Evolutionary conservation across 2,329 filamentous ascomycete genomes (phyloP).

Genomic region (Paradendryphiella salina): DNA sequence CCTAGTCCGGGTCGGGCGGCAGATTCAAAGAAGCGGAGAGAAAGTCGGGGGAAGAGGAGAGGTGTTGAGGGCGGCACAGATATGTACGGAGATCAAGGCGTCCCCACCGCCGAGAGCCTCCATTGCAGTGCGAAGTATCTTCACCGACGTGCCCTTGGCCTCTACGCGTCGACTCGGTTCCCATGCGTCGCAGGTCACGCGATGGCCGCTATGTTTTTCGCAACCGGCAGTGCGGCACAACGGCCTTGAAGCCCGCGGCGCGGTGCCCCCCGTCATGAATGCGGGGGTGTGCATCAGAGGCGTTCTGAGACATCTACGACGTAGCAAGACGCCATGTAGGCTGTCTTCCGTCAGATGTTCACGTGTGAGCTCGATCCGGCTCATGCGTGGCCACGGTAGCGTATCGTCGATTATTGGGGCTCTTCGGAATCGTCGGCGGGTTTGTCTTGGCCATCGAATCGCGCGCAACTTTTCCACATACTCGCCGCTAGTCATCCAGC

Average conservation of each 20-base stretch:
- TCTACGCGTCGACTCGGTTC: slow-evolving; percentile 3
- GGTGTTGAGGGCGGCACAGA: slow-evolving; percentile 17
- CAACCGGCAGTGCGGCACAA: slow-evolving; percentile 10
- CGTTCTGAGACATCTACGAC: neutral
- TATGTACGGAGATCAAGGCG: slow-evolving; percentile 6
- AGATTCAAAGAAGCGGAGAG: slow-evolving; percentile 12
- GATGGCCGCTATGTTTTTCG: neutral
- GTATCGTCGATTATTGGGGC: slow-evolving; percentile 1
- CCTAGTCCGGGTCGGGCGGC: slow-evolving; percentile 13
- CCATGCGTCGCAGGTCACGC: neutral
- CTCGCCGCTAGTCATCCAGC: slow-evolving; percentile 19
- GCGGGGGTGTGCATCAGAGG: slow-evolving; percentile 4
- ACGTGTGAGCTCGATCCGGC: slow-evolving; percentile 5
- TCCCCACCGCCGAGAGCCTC: slow-evolving; percentile 16
- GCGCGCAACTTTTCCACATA: slow-evolving; percentile 25
- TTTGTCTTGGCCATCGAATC: slow-evolving; percentile 24
- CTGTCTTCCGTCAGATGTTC: slow-evolving; percentile 2
- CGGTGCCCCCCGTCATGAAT: slow-evolving; percentile 2
- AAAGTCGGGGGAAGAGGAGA: slow-evolving; percentile 6
- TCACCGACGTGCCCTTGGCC: slow-evolving; percentile 11
- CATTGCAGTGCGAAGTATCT: slow-evolving; percentile 7
- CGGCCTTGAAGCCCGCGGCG: slow-evolving; percentile 1
- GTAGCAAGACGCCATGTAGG: neutral
- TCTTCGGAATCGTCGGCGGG: slow-evolving; percentile 7
- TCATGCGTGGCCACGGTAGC: slow-evolving; percentile 4